Conservation (phyloP, 2,329 filamentous ascomycete genomes). For the Elsinoe fawcettii region DNA sequence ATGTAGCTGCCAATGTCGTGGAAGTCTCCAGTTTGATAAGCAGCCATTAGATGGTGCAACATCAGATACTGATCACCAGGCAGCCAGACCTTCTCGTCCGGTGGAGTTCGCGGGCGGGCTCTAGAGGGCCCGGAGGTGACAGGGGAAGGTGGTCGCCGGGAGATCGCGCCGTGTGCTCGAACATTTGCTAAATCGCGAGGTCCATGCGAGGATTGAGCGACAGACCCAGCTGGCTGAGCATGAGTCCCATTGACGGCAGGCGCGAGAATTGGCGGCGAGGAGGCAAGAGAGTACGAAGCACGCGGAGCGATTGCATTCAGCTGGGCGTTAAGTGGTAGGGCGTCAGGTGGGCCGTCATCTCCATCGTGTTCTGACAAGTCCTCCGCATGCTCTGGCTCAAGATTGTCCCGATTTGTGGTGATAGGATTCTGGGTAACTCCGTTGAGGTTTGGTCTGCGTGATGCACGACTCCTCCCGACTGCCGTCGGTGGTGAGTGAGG, state of each 20-base stretch:
- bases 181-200: background rate
- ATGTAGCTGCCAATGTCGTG: background rate
- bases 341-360: background rate
- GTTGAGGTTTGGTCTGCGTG: background rate
- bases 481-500: background rate
- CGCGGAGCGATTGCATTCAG: background rate
- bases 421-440: background rate
- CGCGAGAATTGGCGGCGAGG: background rate
- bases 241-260: background rate
- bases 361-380: background rate
- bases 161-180: background rate
- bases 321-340: background rate
- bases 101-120: background rate
- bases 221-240: background rate
- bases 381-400: background rate
- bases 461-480: background rate
- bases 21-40: background rate
- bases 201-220: background rate
- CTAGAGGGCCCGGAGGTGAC: background rate
- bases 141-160: background rate
- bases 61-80: slow-evolving; percentile 18
- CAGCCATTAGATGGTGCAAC: slow-evolving; percentile 14
- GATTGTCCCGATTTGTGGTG: background rate
- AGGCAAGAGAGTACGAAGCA: background rate
- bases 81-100: slow-evolving; percentile 13